Conservation (phyloP, 176 grass and related monocot genomes). For the Avena sativa region DNA sequence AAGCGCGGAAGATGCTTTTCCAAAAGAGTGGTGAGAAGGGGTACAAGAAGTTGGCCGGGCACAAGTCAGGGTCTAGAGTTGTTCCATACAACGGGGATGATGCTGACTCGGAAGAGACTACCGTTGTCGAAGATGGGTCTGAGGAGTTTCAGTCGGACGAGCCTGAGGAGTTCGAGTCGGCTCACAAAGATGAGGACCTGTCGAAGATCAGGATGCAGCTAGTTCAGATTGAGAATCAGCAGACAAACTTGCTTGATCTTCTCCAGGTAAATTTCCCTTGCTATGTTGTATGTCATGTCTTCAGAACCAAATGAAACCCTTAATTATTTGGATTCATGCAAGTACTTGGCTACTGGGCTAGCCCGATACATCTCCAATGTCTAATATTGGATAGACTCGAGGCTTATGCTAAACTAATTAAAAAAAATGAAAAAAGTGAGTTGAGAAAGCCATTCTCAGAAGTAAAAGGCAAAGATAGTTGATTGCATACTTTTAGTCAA, state of each 20-base stretch:
- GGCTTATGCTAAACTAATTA: background rate
- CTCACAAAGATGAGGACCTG: conserved; percentile 68
- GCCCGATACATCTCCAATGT: background rate
- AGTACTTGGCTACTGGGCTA: background rate
- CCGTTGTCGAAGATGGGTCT: conserved; percentile 34
- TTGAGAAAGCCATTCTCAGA: background rate
- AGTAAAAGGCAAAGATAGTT: background rate
- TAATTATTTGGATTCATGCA: background rate
- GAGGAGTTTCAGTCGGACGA: conserved; percentile 56
- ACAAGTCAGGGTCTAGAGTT: conserved; percentile 74
- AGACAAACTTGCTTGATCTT: conserved; percentile 85
- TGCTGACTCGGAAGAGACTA: conserved; percentile 43
- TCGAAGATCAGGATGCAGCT: conserved; percentile 85
- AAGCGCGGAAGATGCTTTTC: conserved; percentile 64
- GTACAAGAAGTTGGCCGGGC: conserved; percentile 54
- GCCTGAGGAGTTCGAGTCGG: conserved; percentile 56
- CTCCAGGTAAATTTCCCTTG: conserved; percentile 71
- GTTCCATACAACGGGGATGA: conserved; percentile 66
- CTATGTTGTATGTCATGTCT: background rate
- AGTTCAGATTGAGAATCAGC: conserved; percentile 97
- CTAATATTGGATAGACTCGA: background rate
- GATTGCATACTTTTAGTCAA: background rate
- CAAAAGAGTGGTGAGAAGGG: conserved; percentile 71
- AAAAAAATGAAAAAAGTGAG: background rate
- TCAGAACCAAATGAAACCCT: background rate